phyloP scores from a whole-genome alignment of 495 filamentous ascomycete genomes.

The Podospora fimiseda region DNA sequence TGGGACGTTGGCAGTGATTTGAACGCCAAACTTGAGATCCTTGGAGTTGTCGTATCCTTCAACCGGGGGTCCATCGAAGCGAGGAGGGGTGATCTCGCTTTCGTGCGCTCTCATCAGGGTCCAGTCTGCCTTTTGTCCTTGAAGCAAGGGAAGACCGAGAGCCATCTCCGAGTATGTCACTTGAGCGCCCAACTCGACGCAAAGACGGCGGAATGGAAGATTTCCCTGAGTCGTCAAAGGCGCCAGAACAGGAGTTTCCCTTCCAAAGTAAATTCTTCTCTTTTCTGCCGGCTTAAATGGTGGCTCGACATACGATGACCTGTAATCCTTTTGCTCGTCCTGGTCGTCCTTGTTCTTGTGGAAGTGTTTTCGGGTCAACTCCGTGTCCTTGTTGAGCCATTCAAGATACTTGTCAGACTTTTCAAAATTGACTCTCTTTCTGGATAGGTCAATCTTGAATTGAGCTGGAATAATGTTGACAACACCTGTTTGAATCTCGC shows the following conservation, averaged over 20 bases:
- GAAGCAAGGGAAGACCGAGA: constrained; percentile 82
- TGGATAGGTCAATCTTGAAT: constrained; percentile 63
- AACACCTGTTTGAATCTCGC: constrained; percentile 43
- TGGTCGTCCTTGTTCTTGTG: constrained; percentile 38
- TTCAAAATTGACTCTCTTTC: constrained; percentile 56
- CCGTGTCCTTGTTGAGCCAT: constrained; percentile 61
- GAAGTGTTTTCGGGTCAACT: constrained; percentile 46
- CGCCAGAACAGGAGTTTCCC: constrained; percentile 84
- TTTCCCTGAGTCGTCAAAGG: constrained; percentile 93
- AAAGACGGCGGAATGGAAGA: constrained; percentile 90
- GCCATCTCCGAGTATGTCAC: constrained; percentile 99
- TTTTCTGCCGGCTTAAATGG: constrained; percentile 90
- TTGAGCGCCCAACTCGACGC: constrained; percentile 80
- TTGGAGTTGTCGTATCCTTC: constrained; percentile 71
- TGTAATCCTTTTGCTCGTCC: constrained; percentile 57
- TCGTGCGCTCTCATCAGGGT: constrained; percentile 86
- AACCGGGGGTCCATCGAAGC: constrained; percentile 46
- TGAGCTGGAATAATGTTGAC: constrained; percentile 64
- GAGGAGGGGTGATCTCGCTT: constrained; percentile 65
- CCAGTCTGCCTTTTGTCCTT: constrained; percentile 89
- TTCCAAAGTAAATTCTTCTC: constrained; percentile 82
- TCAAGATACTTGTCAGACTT: constrained; percentile 69
- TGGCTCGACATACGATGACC: constrained; percentile 73
- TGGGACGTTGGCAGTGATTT: constrained; percentile 84
- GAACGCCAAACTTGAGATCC: constrained; percentile 82